phyloP scores from a whole-genome alignment of 148 eudicot species.

The Agrostemma githago region DNA sequence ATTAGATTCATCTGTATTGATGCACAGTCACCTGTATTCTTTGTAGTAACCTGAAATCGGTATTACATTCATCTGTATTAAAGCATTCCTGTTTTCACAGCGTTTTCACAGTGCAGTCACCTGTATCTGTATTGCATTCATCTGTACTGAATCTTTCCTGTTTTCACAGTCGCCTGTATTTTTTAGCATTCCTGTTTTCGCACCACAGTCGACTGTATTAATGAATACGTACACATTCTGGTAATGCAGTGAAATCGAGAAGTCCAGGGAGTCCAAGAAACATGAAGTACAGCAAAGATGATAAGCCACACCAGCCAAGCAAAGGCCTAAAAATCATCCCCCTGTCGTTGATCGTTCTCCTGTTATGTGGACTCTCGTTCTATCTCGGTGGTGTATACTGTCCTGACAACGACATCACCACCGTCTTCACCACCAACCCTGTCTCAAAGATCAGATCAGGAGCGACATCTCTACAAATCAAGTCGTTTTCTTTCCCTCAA shows the following conservation, averaged over 20 bases:
- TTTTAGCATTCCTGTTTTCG: too few relatives aligned
- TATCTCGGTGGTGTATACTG: conserved; percentile 82
- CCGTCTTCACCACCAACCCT: conserved; percentile 27
- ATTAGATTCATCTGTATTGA: background rate
- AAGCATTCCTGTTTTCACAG: background rate
- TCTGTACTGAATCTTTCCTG: too few relatives aligned
- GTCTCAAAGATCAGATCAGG: conserved; percentile 25
- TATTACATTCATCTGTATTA: background rate
- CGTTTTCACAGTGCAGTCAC: background rate
- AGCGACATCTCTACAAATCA: conserved; percentile 42
- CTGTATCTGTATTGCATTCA: background rate
- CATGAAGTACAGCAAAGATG: conserved; percentile 70
- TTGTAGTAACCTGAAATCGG: background rate
- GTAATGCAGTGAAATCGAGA: conserved; percentile 33
- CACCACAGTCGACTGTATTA: background rate
- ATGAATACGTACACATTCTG: background rate
- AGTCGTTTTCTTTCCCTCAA: conserved; percentile 55
- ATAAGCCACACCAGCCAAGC: conserved; percentile 45
- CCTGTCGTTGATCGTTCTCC: conserved; percentile 41
- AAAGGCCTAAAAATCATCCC: conserved; percentile 51
- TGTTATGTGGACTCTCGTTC: conserved; percentile 79
- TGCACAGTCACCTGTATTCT: background rate
- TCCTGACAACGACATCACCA: conserved; percentile 41
- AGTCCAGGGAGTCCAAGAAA: conserved; percentile 19
- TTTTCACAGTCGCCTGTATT: too few relatives aligned